Percentiles rank a stretch among this genome's conserved stretches.
Conservation (phyloP, 257 asterid genomes). For the Solanum chmielewskii region DNA sequence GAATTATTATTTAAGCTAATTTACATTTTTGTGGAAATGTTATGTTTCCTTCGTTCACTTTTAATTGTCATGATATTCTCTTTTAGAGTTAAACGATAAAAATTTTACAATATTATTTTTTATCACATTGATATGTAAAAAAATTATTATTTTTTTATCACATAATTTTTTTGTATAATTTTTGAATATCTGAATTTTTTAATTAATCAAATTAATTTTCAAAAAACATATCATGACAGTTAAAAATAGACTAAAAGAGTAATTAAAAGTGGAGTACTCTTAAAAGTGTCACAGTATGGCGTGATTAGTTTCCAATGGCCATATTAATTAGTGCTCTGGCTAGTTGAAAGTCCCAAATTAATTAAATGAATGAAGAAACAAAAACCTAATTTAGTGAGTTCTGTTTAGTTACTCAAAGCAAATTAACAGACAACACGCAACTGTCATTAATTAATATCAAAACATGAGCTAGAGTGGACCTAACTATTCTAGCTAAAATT, state of each 20-base stretch:
- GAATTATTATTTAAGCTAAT: background rate
- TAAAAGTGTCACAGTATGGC: background rate
- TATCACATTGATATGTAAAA: too few species aligned
- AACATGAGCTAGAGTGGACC: background rate
- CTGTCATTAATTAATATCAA: background rate
- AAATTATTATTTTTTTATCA: too few species aligned
- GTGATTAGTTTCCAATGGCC: background rate
- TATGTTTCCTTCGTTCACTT: too few species aligned
- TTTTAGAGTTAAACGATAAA: too few species aligned
- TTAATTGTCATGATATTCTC: too few species aligned
- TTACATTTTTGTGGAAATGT: background rate
- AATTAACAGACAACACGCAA: background rate
- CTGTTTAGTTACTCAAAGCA: background rate
- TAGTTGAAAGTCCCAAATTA: background rate
- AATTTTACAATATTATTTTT: too few species aligned
- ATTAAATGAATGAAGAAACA: background rate
- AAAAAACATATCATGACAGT: too few species aligned
- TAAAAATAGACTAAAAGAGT: too few species aligned
- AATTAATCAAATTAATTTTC: too few species aligned
- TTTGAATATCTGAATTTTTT: too few species aligned
- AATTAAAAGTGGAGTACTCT: background rate
- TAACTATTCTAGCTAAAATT: background rate
- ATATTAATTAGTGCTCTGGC: background rate
- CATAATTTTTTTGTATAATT: too few species aligned
- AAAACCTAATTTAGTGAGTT: background rate